A percentile compares a stretch with the other conserved stretches of the same genome.
Conservation (phyloP, 345 rosid species). For the Salix arbutifolia region DNA sequence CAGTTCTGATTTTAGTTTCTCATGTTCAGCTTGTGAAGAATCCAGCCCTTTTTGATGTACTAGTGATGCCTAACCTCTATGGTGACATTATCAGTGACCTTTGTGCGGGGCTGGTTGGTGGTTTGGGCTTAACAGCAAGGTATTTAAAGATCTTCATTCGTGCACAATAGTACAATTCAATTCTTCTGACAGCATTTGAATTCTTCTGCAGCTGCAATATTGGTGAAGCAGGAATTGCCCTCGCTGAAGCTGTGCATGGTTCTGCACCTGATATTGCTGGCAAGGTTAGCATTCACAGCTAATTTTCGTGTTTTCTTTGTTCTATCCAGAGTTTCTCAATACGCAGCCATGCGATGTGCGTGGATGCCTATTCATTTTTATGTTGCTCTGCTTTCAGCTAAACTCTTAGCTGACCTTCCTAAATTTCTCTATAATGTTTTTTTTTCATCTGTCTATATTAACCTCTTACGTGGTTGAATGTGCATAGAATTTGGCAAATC, state of each 20-base stretch:
- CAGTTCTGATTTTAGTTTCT: slow-evolving; percentile 18
- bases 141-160: slow-evolving; percentile 18
- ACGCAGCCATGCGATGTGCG: not conserved
- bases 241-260: slow-evolving; percentile 99
- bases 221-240: slow-evolving; percentile 97
- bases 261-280: slow-evolving; percentile 99
- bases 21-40: slow-evolving; percentile 87
- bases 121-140: slow-evolving; percentile 99
- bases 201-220: slow-evolving; percentile 78
- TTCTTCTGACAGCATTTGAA: slow-evolving; percentile 9
- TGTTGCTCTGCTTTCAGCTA: not conserved
- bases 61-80: slow-evolving; percentile 99
- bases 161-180: not conserved
- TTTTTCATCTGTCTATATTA: not conserved
- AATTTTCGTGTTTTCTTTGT: not conserved
- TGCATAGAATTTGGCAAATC: slow-evolving; percentile 79
- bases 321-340: not conserved
- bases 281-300: slow-evolving; percentile 26
- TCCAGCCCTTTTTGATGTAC: slow-evolving; percentile 93
- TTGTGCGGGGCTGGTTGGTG: slow-evolving; percentile 95
- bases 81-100: slow-evolving; percentile 98
- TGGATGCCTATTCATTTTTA: not conserved
- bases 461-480: not conserved
- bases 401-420: not conserved
- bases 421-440: not conserved